These are phyloP conservation scores for Cordyceps farinosa DNA, from an alignment of 2,329 filamentous ascomycete genomes.

Conservation along the genomic window DNA sequence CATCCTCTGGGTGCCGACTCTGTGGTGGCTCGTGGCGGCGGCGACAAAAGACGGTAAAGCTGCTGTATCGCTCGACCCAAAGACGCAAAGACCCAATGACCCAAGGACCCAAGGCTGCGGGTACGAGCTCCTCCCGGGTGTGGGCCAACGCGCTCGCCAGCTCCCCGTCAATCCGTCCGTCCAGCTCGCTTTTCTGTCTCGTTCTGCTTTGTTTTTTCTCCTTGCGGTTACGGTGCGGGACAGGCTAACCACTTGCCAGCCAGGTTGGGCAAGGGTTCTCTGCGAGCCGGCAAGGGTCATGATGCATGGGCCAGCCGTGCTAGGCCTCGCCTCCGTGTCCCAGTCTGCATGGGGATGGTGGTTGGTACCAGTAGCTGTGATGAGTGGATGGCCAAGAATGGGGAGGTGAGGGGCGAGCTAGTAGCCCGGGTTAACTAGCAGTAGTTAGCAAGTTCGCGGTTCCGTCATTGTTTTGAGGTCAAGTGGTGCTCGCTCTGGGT, in stretches of 20 bases:
- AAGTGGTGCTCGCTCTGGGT: neutral
- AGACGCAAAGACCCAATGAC: neutral
- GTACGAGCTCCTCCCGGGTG: constrained; percentile 12
- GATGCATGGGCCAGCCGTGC: constrained; percentile 11
- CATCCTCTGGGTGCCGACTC: neutral
- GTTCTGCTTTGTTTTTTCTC: constrained; percentile 8
- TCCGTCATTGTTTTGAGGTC: constrained; percentile 15
- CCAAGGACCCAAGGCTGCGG: constrained; percentile 15
- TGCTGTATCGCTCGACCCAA: constrained; percentile 9
- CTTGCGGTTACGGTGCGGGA: constrained; percentile 9
- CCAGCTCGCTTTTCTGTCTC: constrained; percentile 7
- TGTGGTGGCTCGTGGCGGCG: constrained; percentile 3
- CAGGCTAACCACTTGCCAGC: constrained; percentile 1
- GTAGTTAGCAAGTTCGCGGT: neutral
- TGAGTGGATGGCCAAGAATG: constrained; percentile 11
- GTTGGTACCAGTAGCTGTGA: neutral
- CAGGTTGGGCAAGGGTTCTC: constrained; percentile 9
- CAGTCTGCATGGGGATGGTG: constrained; percentile 9
- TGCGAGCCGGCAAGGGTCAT: constrained; percentile 2
- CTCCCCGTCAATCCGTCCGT: neutral
- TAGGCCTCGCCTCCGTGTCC: constrained; percentile 3
- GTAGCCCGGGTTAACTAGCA: neutral
- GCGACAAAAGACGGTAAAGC: constrained; percentile 16
- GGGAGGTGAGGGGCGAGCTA: constrained; percentile 14
- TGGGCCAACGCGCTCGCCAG: constrained; percentile 3